Evolutionary conservation across 2,329 filamentous ascomycete genomes (phyloP), one percentile per base, ranked within the genome.

Genomic region (Fusarium protoensiforme): DNA sequence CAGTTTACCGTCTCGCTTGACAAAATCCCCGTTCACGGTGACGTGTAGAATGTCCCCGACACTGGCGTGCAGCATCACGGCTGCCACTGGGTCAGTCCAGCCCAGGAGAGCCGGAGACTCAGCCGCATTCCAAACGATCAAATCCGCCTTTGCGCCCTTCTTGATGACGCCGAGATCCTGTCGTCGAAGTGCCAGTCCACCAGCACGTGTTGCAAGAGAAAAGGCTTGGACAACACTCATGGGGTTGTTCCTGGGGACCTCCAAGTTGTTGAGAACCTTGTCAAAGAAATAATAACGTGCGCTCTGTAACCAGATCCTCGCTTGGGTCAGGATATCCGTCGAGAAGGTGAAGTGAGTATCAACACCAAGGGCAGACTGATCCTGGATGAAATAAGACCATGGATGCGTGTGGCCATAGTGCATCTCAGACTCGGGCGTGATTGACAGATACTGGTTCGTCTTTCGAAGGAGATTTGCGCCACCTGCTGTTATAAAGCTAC

Each of bases 401-500:
- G 83, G 82, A 65, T 90, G 86, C 0, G 80, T 81, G 72, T 89
- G 87, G n/a, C 89, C 88, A 77, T 86, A 90, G 76, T 89, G 87
- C 83, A 89, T 86, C 73, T 91, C 89, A 0, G 87, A 88, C 74
- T 91, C 89, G 2, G 88, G 87, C 0, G 89, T 90, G 66, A 88
- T 88, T 60, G 87, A 88, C 46, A 91, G 79, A 78, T 87, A 86
- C 59, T 89, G 85, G 78, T 90, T 86, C 3, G 83, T 83, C 0
- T 78, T 67, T 13, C 86, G 85, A 1, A 90, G 83, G 0, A 88
- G 80, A 2, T 78, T 61, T 1, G 81, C 80, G 16, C 85, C 84
- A 0, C 69, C 65, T 1, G 81, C 75, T 0, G 84, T 84, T 20
- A 89, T 76, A 77, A 82, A 87, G 16, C 80, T 82, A 0, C 82